Base-by-base conservation (phyloP, 352 stramenopile species). In the Blastocystis sp. region DNA sequence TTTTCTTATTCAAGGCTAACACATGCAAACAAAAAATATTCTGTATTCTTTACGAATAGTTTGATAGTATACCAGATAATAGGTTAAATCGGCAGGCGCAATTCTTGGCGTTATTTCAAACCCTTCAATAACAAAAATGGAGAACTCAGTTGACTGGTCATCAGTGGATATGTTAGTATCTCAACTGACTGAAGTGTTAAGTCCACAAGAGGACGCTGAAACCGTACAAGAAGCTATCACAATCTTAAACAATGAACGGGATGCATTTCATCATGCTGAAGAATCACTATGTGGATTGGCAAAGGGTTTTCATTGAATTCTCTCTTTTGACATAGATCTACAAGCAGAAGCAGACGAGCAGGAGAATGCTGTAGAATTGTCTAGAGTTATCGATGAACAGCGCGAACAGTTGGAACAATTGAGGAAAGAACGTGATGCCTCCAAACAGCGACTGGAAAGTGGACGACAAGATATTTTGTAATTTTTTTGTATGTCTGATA, bases 141-240 rank as follows among this genome's bases (percentile, higher is more conserved):
- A 79, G 27, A 59, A 5, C 17, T 56, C 68, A 17, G 40, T 79
- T 17, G 40, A 79, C n/a, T 79, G 68, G 68, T 7, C 68, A 24
- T 79, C 40, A 1, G 68, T 79, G 0, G 68, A 79, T 27, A 40
- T 79, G 13, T 42, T 79, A 22, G 37, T 79, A 19, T 79, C 68
- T 11, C 40, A 79, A 27, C 30, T 79, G 4, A 59, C 11, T 0
- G 68, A 60, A 13, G 44, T 79, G n/a, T 11, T 79, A 19, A 48
- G 51, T 48, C 68, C 68, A 19, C 68, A 59, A 13, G 68, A 58
- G n/a, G 68, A 79, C 22, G 68, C 19, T 27, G 68, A 79, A 40
- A 58, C 37, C 19, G 19, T 79, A 6, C 68, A 79, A 53, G 68
- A 79, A 59, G 68, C 35, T 19, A 9, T 79, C 7, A 5, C 19